These are phyloP conservation scores for Arthrobotrys conoides DNA, from an alignment of 2,329 filamentous ascomycete genomes.

Conservation along the genomic window DNA sequence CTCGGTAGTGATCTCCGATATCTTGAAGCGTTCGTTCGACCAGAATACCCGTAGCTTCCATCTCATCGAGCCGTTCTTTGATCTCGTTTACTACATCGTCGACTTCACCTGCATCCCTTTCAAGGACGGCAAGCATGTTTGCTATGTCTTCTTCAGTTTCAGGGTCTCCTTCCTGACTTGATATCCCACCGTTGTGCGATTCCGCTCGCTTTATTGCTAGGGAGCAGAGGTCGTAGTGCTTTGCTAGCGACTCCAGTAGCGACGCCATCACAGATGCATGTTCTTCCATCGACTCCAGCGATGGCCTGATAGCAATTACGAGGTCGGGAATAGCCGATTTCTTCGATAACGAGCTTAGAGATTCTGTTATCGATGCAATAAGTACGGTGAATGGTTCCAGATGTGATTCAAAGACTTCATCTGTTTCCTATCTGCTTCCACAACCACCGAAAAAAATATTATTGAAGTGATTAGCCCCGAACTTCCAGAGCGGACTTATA, in stretches of 20 bases:
- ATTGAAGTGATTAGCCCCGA: slow-evolving; percentile 64
- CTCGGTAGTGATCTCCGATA: slow-evolving; percentile 61
- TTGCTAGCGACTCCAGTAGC: slow-evolving; percentile 70
- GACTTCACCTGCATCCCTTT: slow-evolving; percentile 78
- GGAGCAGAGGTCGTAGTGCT: slow-evolving; percentile 72
- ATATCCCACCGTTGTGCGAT: slow-evolving; percentile 57
- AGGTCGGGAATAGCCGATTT: slow-evolving; percentile 60
- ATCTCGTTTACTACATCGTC: slow-evolving; percentile 80
- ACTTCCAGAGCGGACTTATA: neutral
- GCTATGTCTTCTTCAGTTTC: slow-evolving; percentile 68
- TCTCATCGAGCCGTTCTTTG: slow-evolving; percentile 79
- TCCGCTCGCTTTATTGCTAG: slow-evolving; percentile 72
- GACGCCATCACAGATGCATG: slow-evolving; percentile 71
- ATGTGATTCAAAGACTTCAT: slow-evolving; percentile 56
- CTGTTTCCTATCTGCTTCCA: slow-evolving; percentile 58
- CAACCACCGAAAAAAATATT: slow-evolving; percentile 13
- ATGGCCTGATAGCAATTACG: slow-evolving; percentile 68
- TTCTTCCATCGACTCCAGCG: slow-evolving; percentile 70
- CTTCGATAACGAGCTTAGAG: slow-evolving; percentile 43
- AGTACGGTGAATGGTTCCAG: slow-evolving; percentile 48
- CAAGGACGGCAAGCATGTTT: slow-evolving; percentile 86
- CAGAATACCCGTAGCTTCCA: slow-evolving; percentile 79
- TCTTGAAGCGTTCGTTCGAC: slow-evolving; percentile 75
- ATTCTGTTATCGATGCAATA: slow-evolving; percentile 44
- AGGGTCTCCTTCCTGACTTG: slow-evolving; percentile 40